Percentiles rank a stretch among this genome's conserved stretches.
These are phyloP conservation scores for Pyrenochaeta sp. DNA, from an alignment of 2,329 filamentous ascomycete genomes.

Conservation along the genomic window DNA sequence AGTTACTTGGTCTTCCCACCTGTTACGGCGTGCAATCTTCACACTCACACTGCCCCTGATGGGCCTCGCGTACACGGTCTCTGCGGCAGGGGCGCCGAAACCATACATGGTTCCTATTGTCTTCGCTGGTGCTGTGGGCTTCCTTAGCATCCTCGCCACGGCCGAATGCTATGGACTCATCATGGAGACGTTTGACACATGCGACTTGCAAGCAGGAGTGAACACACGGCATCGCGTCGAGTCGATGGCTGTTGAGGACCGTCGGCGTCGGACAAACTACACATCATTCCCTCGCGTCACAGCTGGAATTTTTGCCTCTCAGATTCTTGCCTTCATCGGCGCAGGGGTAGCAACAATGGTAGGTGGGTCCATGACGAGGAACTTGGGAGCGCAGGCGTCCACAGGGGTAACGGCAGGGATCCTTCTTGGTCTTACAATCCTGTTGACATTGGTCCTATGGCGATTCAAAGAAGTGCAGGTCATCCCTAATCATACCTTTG, in stretches of 20 bases:
- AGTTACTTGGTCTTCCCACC: constrained; percentile 74
- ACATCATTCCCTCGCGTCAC: constrained; percentile 77
- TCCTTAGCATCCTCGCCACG: constrained; percentile 75
- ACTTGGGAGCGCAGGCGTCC: constrained; percentile 70
- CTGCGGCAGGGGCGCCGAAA: constrained; percentile 66
- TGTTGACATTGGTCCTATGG: constrained; percentile 68
- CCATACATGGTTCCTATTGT: constrained; percentile 70
- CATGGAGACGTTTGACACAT: constrained; percentile 85
- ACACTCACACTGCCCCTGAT: constrained; percentile 71
- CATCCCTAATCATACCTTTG: constrained; percentile 66
- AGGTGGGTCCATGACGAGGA: constrained; percentile 71
- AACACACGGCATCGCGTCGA: constrained; percentile 59
- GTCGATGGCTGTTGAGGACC: constrained; percentile 53
- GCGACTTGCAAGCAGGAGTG: constrained; percentile 76
- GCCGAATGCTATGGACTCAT: constrained; percentile 78
- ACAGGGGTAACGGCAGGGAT: constrained; percentile 74
- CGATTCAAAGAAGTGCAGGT: constrained; percentile 73
- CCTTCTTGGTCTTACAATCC: constrained; percentile 68
- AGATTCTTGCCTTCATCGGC: constrained; percentile 72
- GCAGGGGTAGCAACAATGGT: constrained; percentile 73
- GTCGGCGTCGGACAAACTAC: constrained; percentile 70
- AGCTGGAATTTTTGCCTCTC: constrained; percentile 74
- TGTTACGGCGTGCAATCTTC: constrained; percentile 73
- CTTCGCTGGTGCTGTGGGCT: constrained; percentile 72
- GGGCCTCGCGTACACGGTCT: constrained; percentile 71